Evolutionary conservation across 169 alveolate genomes (phyloP).

Genomic region (Cyclospora cayetanensis): DNA sequence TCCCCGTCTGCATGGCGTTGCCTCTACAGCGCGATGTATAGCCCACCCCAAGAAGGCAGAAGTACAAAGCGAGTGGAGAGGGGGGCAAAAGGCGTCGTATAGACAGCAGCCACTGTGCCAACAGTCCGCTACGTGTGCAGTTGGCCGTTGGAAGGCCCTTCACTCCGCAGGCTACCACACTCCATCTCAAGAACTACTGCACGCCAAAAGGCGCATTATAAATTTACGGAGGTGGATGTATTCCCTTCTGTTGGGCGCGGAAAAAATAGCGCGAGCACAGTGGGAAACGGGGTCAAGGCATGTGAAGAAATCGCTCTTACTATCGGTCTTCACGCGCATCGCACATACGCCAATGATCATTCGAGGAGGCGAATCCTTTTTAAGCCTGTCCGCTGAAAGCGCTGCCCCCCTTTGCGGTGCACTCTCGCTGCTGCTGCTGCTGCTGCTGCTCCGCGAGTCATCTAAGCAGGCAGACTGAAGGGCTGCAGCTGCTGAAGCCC

Average conservation of each 20-base stretch:
- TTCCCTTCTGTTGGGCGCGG: no score
- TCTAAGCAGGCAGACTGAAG: background rate
- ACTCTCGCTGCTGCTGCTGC: background rate
- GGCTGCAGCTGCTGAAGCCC: background rate
- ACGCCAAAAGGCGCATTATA: no score
- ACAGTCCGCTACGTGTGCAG: no score
- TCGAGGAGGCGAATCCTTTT: background rate
- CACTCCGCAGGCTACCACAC: no score
- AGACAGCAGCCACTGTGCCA: no score
- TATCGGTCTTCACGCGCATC: conserved; percentile 18
- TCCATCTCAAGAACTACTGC: no score
- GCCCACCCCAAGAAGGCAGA: background rate
- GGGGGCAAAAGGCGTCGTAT: background rate
- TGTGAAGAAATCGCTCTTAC: no score
- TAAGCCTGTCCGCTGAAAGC: background rate
- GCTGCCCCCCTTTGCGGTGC: background rate
- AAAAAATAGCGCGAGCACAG: no score
- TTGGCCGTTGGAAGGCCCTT: no score
- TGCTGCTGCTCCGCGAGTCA: background rate
- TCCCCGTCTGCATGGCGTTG: background rate
- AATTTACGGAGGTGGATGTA: no score
- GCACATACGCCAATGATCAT: conserved; percentile 53
- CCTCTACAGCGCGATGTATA: background rate
- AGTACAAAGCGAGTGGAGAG: background rate
- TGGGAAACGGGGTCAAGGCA: no score